Evolutionary conservation across 352 stramenopile genomes (phyloP).

Genomic region (Phytophthora pisi): DNA sequence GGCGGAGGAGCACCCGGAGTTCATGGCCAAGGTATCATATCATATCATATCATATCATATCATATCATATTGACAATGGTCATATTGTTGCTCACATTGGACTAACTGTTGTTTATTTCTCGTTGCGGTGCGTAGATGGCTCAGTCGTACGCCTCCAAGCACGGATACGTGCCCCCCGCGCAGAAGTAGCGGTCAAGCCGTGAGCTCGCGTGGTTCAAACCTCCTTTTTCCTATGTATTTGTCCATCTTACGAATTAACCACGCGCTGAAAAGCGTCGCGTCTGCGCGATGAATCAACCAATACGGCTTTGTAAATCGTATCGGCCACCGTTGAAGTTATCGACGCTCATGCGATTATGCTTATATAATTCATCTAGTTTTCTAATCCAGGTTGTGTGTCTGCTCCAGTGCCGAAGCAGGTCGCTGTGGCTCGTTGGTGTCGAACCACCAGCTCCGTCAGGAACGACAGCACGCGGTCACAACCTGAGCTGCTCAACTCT

Average conservation of each 20-base stretch:
- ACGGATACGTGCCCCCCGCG: slow-evolving; percentile 53
- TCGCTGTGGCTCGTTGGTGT: slow-evolving; percentile 35
- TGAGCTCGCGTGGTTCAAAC: slow-evolving; percentile 14
- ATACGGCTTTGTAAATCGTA: not conserved
- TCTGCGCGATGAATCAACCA: slow-evolving; percentile 7
- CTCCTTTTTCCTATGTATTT: slow-evolving; percentile 35
- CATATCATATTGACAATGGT: no score
- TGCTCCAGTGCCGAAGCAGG: slow-evolving; percentile 27
- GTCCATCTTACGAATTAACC: slow-evolving; percentile 25
- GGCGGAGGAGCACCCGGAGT: slow-evolving; percentile 76
- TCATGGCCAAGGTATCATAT: slow-evolving; percentile 60
- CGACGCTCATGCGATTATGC: slow-evolving; percentile 1
- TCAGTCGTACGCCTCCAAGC: slow-evolving; percentile 48
- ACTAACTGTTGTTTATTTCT: slow-evolving; percentile 5
- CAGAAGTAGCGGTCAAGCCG: slow-evolving; percentile 34
- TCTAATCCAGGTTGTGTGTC: slow-evolving; percentile 1
- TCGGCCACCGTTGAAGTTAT: slow-evolving; percentile 1
- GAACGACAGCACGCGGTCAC: slow-evolving; percentile 30
- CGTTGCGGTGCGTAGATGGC: slow-evolving; percentile 39
- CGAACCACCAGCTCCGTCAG: slow-evolving; percentile 32
- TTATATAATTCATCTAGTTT: slow-evolving; percentile 9
- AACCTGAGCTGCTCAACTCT: slow-evolving; percentile 24
- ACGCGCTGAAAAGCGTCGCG: slow-evolving; percentile 14
- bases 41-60: not conserved
- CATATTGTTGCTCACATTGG: no score